These are phyloP conservation scores for Atkinsonella hypoxylon DNA, from an alignment of 2,329 filamentous ascomycete genomes.

Conservation along the genomic window DNA sequence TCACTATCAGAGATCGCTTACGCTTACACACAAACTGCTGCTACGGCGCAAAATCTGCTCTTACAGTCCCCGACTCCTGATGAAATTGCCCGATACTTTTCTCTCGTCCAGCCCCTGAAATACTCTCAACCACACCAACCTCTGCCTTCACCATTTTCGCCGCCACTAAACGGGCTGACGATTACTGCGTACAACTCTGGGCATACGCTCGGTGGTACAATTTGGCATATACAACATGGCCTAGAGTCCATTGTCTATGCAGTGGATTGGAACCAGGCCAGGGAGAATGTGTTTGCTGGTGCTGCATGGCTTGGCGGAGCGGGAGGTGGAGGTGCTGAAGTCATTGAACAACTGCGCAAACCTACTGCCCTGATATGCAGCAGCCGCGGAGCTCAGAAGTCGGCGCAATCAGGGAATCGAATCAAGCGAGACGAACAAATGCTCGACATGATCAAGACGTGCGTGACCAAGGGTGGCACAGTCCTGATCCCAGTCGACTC, in stretches of 20 bases:
- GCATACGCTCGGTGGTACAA: conserved; percentile 89
- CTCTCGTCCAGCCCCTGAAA: conserved; percentile 80
- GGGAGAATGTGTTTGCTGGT: conserved; percentile 86
- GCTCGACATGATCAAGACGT: conserved; percentile 67
- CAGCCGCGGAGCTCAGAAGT: conserved; percentile 63
- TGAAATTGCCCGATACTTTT: conserved; percentile 88
- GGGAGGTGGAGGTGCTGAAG: conserved; percentile 69
- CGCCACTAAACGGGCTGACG: conserved; percentile 78
- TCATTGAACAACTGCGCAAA: conserved; percentile 85
- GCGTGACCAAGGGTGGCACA: conserved; percentile 71
- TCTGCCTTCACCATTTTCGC: conserved; percentile 73
- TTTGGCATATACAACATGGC: conserved; percentile 97
- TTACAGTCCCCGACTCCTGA: conserved; percentile 64
- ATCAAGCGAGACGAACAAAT: conserved; percentile 78
- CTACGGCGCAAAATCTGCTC: conserved; percentile 42
- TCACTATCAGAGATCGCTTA: conserved; percentile 56
- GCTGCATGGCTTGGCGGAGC: conserved; percentile 86
- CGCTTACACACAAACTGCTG: conserved; percentile 38
- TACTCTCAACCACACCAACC: conserved; percentile 96
- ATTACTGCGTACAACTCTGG: conserved; percentile 96
- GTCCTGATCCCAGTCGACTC: conserved; percentile 92
- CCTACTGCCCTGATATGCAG: conserved; percentile 92
- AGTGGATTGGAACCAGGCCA: conserved; percentile 96
- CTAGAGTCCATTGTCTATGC: conserved; percentile 96
- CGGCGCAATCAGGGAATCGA: conserved; percentile 58